Percentiles rank a stretch among this genome's conserved stretches.
Evolutionary conservation across 768 basidiomycete species (phyloP).

Genomic region (Podaxis mareebaensis): DNA sequence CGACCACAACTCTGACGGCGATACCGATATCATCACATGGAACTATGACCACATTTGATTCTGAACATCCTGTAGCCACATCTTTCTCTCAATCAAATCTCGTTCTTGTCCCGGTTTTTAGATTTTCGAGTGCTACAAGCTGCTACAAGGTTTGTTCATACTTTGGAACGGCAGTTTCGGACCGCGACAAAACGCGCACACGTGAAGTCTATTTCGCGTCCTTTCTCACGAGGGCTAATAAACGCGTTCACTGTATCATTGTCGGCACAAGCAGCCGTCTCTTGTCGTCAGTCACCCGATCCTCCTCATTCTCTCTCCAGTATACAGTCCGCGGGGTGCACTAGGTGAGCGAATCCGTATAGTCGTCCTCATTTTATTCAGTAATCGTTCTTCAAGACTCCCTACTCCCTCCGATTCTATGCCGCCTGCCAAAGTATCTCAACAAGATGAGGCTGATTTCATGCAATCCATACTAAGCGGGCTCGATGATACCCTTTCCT

Average conservation of each 20-base stretch:
- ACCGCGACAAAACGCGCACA: neutral
- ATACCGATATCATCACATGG: slow-evolving; percentile 68
- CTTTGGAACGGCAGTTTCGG: neutral
- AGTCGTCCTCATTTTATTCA: neutral
- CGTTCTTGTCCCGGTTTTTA: neutral
- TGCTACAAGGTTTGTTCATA: neutral
- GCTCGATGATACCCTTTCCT: slow-evolving; percentile 54
- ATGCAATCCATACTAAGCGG: slow-evolving; percentile 44
- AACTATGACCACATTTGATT: slow-evolving; percentile 43
- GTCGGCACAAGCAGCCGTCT: neutral
- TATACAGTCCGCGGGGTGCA: neutral
- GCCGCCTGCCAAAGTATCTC: slow-evolving; percentile 34
- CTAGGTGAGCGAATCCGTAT: neutral
- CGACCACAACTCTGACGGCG: slow-evolving; percentile 63
- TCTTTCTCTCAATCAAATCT: neutral
- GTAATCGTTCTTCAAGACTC: neutral
- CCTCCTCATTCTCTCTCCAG: neutral
- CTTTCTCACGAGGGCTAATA: slow-evolving; percentile 4
- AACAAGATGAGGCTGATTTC: slow-evolving; percentile 57
- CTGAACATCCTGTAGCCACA: neutral
- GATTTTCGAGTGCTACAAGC: neutral
- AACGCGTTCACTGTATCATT: neutral
- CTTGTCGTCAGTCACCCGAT: neutral
- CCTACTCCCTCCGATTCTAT: slow-evolving; percentile 22
- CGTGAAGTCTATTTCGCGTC: neutral